A percentile compares a stretch with the other conserved stretches of the same genome.
Evolutionary conservation across 805 yeast species (phyloP).

Genomic region (Nakazawaea populi): DNA sequence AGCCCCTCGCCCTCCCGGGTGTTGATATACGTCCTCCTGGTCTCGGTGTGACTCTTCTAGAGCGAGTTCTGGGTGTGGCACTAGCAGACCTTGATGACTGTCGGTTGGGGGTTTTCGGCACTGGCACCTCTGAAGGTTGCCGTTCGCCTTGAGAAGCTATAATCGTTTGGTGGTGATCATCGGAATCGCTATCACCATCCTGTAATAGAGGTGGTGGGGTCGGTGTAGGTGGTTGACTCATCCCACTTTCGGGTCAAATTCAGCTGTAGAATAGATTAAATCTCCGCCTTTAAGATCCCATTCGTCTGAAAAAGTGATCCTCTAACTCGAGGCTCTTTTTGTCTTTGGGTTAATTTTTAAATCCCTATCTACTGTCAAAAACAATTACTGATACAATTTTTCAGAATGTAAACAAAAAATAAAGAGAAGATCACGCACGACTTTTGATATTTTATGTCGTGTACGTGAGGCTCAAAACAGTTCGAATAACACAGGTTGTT

Average conservation of each 20-base stretch:
- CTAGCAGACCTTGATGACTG: background rate
- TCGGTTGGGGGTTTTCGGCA: constrained; percentile 12
- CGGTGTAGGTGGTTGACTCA: constrained; percentile 4
- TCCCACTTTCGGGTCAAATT: background rate
- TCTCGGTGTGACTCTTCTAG: constrained; percentile 11
- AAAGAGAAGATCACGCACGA: no score
- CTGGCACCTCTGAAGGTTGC: constrained; percentile 1
- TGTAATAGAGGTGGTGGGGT: constrained; percentile 1
- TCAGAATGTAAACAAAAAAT: no score
- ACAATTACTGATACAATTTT: no score
- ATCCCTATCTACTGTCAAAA: no score
- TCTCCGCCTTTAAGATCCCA: no score
- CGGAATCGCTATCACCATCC: constrained; percentile 5
- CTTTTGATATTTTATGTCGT: no score
- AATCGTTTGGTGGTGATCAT: constrained; percentile 2
- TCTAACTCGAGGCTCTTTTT: no score
- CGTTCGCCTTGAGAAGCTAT: background rate
- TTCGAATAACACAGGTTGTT: no score
- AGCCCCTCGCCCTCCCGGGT: constrained; percentile 11
- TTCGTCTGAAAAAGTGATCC: no score
- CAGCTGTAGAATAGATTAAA: no score
- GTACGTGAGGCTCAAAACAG: no score
- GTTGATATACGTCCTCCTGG: constrained; percentile 12
- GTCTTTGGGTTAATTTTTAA: no score
- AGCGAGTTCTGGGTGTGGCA: constrained; percentile 7